phyloP scores from a whole-genome alignment of 441 rosid species.

The Hura crepitans region DNA sequence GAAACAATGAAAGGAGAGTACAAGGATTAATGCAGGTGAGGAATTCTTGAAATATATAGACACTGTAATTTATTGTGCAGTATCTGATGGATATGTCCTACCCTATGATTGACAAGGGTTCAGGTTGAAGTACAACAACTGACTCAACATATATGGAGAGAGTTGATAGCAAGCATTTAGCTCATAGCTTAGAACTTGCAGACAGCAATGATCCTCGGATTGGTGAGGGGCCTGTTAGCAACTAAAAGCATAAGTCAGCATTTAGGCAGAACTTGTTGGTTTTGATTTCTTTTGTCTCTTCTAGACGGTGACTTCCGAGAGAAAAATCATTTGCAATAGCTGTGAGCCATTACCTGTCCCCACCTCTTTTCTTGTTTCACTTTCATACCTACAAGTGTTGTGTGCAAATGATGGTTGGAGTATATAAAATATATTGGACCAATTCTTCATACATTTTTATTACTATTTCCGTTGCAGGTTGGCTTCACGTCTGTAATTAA shows the following conservation, averaged over 20 bases:
- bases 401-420: neutral
- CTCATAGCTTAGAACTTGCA: too few relatives aligned
- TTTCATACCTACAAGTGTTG: neutral
- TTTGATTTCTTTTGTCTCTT: neutral
- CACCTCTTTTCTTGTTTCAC: neutral
- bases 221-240: neutral
- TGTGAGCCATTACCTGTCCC: neutral
- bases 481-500: neutral
- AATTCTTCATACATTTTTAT: neutral
- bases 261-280: too few relatives aligned
- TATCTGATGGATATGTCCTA: too few relatives aligned
- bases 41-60: too few relatives aligned
- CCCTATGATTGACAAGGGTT: too few relatives aligned
- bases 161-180: too few relatives aligned
- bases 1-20: too few relatives aligned
- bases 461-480: conserved; percentile 13
- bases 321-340: neutral
- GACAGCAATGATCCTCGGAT: too few relatives aligned
- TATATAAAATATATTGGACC: neutral
- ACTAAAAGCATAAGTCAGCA: neutral
- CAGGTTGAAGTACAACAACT: too few relatives aligned
- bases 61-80: too few relatives aligned
- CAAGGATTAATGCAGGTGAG: too few relatives aligned
- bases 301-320: neutral
- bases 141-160: too few relatives aligned